Conservation (phyloP, 495 filamentous ascomycete genomes). For the Trypethelium eluteriae region DNA sequence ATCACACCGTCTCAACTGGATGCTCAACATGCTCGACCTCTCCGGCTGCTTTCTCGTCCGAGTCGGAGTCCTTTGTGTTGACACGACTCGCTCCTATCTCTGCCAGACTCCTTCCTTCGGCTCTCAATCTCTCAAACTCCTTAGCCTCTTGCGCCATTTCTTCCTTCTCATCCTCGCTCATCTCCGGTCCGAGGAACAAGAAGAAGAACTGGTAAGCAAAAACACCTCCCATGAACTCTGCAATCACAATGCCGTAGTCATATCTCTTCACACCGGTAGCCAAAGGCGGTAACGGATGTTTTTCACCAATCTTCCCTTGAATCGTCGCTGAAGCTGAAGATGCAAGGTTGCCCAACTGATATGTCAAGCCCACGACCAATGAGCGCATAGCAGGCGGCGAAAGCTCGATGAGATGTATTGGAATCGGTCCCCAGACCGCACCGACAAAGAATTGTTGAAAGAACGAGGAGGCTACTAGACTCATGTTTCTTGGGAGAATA, state of each 20-base stretch:
- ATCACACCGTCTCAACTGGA: too few relatives aligned
- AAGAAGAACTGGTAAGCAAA: conserved; percentile 36
- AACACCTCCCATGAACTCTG: conserved; percentile 29
- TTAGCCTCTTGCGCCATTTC: conserved; percentile 29
- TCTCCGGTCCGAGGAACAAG: conserved; percentile 35
- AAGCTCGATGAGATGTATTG: conserved; percentile 36
- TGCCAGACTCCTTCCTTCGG: conserved; percentile 28
- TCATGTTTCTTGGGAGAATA: conserved; percentile 30
- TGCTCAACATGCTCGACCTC: too few relatives aligned
- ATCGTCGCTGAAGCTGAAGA: conserved; percentile 38
- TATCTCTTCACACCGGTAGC: conserved; percentile 28
- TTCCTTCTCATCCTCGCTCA: conserved; percentile 36
- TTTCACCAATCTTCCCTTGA: conserved; percentile 35
- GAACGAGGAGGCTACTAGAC: conserved; percentile 32
- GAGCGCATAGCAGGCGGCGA: conserved; percentile 32
- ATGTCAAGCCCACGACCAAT: conserved; percentile 34
- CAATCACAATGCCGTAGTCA: conserved; percentile 36
- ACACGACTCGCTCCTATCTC: conserved; percentile 26
- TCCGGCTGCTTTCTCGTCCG: too few relatives aligned
- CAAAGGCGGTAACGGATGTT: conserved; percentile 30
- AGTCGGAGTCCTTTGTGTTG: background rate
- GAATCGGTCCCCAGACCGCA: conserved; percentile 33
- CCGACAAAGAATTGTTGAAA: conserved; percentile 37
- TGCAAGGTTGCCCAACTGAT: conserved; percentile 38
- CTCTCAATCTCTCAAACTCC: conserved; percentile 30